These are phyloP conservation scores for Maudiozyma saulgeensis DNA, from an alignment of 805 yeast species.

Conservation along the genomic window DNA sequence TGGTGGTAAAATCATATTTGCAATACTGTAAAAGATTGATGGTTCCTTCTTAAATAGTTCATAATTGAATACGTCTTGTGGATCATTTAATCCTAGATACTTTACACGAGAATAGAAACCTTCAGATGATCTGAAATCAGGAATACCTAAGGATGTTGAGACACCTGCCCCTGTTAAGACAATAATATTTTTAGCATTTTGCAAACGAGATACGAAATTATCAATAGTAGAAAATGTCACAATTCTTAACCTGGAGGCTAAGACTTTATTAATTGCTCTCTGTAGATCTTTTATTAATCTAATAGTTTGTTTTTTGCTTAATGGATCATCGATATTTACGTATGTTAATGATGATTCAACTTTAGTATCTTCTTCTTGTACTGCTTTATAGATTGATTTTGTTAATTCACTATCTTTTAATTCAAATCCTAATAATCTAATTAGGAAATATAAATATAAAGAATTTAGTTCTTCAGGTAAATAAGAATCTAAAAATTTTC, in stretches of 20 bases:
- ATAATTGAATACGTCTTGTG: conserved; percentile 82
- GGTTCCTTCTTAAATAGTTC: conserved; percentile 65
- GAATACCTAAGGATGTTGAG: conserved; percentile 81
- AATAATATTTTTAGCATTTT: conserved; percentile 49
- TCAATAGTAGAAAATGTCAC: conserved; percentile 47
- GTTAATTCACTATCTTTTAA: conserved; percentile 28
- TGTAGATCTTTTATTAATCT: conserved; percentile 44
- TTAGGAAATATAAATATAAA: conserved; percentile 46
- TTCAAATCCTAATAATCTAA: conserved; percentile 55
- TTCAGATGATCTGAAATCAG: conserved; percentile 79
- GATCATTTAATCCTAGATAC: conserved; percentile 65
- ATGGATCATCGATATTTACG: conserved; percentile 25
- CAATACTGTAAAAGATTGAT: conserved; percentile 68
- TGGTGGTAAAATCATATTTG: conserved; percentile 76
- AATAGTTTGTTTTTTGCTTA: conserved; percentile 37
- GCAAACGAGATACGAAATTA: conserved; percentile 45
- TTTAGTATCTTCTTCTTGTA: conserved; percentile 16
- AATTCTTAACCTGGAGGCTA: conserved; percentile 45
- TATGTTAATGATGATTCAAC: background rate
- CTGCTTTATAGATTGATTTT: conserved; percentile 19
- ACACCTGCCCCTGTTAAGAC: conserved; percentile 92
- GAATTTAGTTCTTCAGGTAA: conserved; percentile 52
- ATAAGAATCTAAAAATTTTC: conserved; percentile 48
- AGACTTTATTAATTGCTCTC: conserved; percentile 55
- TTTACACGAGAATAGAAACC: conserved; percentile 70